These are phyloP conservation scores for Phycomyces nitens DNA, from an alignment of 192 early-diverging fungal species.

Conservation along the genomic window DNA sequence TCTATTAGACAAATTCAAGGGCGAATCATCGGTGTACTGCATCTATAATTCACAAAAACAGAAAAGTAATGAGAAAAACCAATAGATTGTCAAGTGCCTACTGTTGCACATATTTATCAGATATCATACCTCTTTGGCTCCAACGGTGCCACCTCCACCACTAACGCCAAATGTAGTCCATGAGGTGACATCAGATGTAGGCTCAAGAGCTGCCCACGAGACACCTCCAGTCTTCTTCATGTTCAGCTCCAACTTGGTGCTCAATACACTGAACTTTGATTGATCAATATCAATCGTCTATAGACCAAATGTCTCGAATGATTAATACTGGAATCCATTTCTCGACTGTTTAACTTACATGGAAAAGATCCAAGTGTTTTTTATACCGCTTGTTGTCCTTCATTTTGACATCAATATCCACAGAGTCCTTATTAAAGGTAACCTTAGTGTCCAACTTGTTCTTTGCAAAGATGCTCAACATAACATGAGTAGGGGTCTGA, in stretches of 20 bases:
- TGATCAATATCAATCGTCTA: slow-evolving; percentile 66
- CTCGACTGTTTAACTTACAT: slow-evolving; percentile 13
- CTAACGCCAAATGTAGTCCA: slow-evolving; percentile 87
- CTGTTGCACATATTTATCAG: no score
- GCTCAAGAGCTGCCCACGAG: slow-evolving; percentile 78
- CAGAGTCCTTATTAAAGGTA: slow-evolving; percentile 47
- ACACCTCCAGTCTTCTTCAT: slow-evolving; percentile 83
- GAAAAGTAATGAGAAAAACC: no score
- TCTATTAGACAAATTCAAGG: slow-evolving; percentile 1
- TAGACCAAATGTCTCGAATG: not conserved
- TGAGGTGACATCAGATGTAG: slow-evolving; percentile 54
- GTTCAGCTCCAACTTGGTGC: slow-evolving; percentile 77
- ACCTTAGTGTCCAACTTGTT: slow-evolving; percentile 72
- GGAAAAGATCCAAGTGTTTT: slow-evolving; percentile 65
- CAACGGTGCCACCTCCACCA: slow-evolving; percentile 65
- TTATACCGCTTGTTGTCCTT: slow-evolving; percentile 71
- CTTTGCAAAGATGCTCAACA: slow-evolving; percentile 91
- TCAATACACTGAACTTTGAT: slow-evolving; percentile 60
- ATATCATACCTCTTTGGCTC: slow-evolving; percentile 55
- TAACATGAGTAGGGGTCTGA: slow-evolving; percentile 81
- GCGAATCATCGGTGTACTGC: slow-evolving; percentile 20
- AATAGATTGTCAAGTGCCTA: no score
- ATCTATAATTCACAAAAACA: slow-evolving; percentile 1
- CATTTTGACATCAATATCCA: slow-evolving; percentile 78
- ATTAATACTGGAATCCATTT: not conserved